Conservation (phyloP, 768 basidiomycete genomes). For the Kwoniella newhampshirensis region DNA sequence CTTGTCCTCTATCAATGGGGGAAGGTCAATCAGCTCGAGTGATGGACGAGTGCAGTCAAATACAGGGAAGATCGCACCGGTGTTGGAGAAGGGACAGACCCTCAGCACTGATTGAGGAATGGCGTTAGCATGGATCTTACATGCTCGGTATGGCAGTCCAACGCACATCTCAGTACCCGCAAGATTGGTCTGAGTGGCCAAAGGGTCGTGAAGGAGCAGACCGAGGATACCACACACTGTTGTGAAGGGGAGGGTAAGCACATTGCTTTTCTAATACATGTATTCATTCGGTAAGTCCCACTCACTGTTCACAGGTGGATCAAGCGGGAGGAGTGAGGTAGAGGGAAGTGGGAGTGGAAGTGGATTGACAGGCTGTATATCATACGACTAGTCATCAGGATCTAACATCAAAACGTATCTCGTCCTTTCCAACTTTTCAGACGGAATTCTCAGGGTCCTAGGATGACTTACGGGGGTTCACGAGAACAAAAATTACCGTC, state of each 20-base stretch:
- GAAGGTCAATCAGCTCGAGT: background rate
- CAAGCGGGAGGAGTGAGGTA: background rate
- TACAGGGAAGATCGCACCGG: constrained; percentile 47
- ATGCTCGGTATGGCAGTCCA: background rate
- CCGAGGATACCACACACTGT: constrained; percentile 91
- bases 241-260: background rate
- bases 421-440: too few relatives aligned
- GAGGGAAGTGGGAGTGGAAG: constrained; percentile 4
- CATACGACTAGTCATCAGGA: too few relatives aligned
- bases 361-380: too few relatives aligned
- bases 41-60: background rate
- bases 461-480: too few relatives aligned
- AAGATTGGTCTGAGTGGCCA: constrained; percentile 59
- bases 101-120: constrained; percentile 58
- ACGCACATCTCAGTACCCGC: constrained; percentile 76
- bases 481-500: too few relatives aligned
- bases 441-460: too few relatives aligned
- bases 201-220: constrained; percentile 72
- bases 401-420: too few relatives aligned
- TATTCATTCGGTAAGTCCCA: background rate
- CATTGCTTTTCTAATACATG: too few relatives aligned
- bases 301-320: constrained; percentile 5
- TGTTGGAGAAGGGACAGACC: constrained; percentile 95
- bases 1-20: constrained; percentile 70
- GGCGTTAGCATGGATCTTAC: background rate